Base-by-base conservation (phyloP, 371 early-diverging fungal species). In the Choanephora cucurbitarum region DNA sequence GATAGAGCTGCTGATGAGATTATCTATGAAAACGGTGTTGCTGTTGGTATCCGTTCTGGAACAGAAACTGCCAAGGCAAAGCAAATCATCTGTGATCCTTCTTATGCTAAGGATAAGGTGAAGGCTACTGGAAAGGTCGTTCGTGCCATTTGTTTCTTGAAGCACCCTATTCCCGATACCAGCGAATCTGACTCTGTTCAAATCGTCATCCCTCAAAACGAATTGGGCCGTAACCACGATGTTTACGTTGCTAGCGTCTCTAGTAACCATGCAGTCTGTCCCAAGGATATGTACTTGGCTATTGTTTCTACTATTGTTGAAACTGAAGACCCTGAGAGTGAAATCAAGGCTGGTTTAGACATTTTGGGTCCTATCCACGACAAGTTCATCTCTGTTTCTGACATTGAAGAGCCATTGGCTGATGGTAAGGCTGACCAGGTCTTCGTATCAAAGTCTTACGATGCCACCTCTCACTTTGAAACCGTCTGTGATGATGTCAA, bases 391-490 rank as follows among this genome's bases (percentile, higher is more conserved):
- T 70, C 74, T 33, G 84, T 96, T 34, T 81, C 83, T 23, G 91
- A 94, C 64, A 58, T 97, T 41, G 86, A 84, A 49, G 97, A 89
- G 70, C 98, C 99, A 23, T 50, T 79, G 21, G 75, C 83, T 4
- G 92, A 95, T 62, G 98, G 97, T 46, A 79, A 69, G n/a, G 64
- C 71, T 11, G 93, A 93, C 55, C 82, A 91, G 59, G 86, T 95
- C 43, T 99, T 90, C 71, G 82, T 98, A 45, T 89, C 96, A 47
- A 91, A 90, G 64, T 93, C 93, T 39, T 99, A 97, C 66, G 99
- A 99, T 82, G 97, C 99, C 34, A 94, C 99, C 5, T 91, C 95
- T 19, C 98, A 99, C 85, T 98, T 99, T 85, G 99, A 97, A 75
- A 92, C 97, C 49, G 92, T 97, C 22, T 97, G 93, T 70, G 89